Evolutionary conservation across 495 filamentous ascomycete species (phyloP), one percentile per base, ranked within the genome.

Genomic region (Penicillium herquei): DNA sequence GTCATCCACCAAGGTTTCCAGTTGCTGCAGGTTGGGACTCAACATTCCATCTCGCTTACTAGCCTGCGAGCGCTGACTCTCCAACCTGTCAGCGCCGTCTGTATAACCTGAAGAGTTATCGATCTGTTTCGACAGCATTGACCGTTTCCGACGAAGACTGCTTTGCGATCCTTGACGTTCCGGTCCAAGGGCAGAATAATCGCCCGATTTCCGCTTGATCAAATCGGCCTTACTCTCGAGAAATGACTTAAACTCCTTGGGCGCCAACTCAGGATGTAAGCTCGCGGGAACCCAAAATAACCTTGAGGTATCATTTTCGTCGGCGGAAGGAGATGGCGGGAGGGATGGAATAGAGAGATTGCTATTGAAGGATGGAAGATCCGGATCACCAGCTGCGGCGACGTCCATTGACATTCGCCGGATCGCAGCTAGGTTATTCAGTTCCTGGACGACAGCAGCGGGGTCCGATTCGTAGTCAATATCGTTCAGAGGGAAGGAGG

Each of bases 371-470:
- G 87, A 87, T 33, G 95, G 91, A 50, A 99, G 78, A 70, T 99
- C 94, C 5, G 94, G 94, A 68, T 99, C 94, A 51, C 83, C 85
- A n/a, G 87, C 84, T 39, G 87, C 89, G 51, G 89, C 88, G 12
- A 96, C 94, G 71, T 97, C 92, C 95, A 99, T 98, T 13, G 94
- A 98, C 90, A 99, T 93, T 53, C 94, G 87, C 57, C 94, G 86
- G 54, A 99, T 83, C 11, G 95, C 94, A 64, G 96, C 92, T 49
- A 99, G 73, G 66, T 98, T 99, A 71, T 87, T 96, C 43, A 98
- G 74, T 74, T 99, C 94, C 67, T 98, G 91, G 32, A 90, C 91
- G 14, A 99, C 91, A 55, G 92, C 93, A 46, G 88, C 90, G 11
- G 95, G 88, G 62, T 93, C 85, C 12, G 89, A 91, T 70, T 91